Percentiles rank a stretch among this genome's conserved stretches.
phyloP scores from a whole-genome alignment of 768 basidiomycete species.

The Mycena metata region DNA sequence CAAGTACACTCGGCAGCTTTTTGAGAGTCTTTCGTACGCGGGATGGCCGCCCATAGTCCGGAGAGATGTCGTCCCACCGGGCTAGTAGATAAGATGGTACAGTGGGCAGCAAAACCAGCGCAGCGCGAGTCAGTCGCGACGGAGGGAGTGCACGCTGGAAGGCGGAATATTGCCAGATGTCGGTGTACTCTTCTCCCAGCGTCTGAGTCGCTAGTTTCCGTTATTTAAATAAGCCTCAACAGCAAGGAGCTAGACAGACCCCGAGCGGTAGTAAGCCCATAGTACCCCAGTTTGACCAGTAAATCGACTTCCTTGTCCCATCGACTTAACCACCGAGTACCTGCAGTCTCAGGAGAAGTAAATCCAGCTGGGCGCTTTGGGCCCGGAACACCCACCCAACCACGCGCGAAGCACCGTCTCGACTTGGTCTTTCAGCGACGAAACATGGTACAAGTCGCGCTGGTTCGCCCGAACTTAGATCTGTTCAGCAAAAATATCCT shows the following conservation, averaged over 20 bases:
- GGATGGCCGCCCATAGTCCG: constrained; percentile 54
- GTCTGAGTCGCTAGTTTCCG: constrained; percentile 75
- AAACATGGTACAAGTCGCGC: constrained; percentile 83
- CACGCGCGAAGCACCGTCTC: constrained; percentile 82
- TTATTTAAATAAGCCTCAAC: constrained; percentile 1
- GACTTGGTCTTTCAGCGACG: constrained; percentile 79
- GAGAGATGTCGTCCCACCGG: constrained; percentile 57
- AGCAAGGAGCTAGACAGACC: constrained; percentile 57
- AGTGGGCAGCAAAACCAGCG: constrained; percentile 75
- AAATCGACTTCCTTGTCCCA: constrained; percentile 89
- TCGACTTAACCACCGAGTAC: constrained; percentile 82
- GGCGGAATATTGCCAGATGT: constrained; percentile 80
- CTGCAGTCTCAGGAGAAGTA: constrained; percentile 54
- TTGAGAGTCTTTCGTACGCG: constrained; percentile 51
- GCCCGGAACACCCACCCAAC: constrained; percentile 68
- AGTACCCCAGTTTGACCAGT: constrained; percentile 75
- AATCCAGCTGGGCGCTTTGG: not conserved
- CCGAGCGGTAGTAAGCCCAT: constrained; percentile 79
- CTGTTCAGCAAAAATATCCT: constrained; percentile 15
- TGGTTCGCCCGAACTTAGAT: constrained; percentile 85
- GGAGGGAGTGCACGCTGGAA: constrained; percentile 57
- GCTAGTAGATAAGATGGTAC: constrained; percentile 75
- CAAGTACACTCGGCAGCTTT: constrained; percentile 64
- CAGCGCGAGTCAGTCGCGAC: constrained; percentile 58
- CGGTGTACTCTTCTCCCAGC: constrained; percentile 92